Evolutionary conservation across 345 rosid species (phyloP), one percentile per base, ranked within the genome.

Genomic region (Excoecaria agallocha): DNA sequence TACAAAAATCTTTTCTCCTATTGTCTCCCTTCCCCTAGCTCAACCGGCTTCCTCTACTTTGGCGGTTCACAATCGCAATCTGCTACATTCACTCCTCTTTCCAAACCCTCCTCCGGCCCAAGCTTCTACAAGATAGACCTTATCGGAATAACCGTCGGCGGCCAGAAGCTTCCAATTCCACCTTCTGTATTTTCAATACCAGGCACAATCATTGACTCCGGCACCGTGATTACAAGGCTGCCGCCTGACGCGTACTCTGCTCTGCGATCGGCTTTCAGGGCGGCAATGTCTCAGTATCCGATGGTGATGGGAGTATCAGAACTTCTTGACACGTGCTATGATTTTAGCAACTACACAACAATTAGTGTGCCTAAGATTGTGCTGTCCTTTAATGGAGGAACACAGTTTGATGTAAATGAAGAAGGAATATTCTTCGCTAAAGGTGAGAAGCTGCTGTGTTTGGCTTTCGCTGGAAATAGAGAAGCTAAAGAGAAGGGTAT

Each of bases 181-280:
- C 12, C 84, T 0, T 78, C 93, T 0, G 79, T 84, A 0, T 89
- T 93, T 77, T 71, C 89, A 0, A 61, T 76, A 0, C 76, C 85
- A n/a, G 89, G 92, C 1, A 81, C 89, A 6, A 65, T 93, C 37
- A 93, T 93, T 25, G 98, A 93, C 75, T 91, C 98, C 0, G 97
- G 95, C 49, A 91, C 98, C 2, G 93, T 93, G 45, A 91, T 93
- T 70, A 80, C 92, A 1, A 88, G 98, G 6, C 81, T 93, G 66
- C 94, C 93, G 7, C 89, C 91, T 0, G 81, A 79, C 0, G 94
- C 87, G 0, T 93, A 93, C 81, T 64, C 88, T 0, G 86, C 89
- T 4, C 16, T 93, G 35, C 52, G 77, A 1, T 41, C 79, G 12
- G 76, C 89, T 24, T 91, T 93, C 71, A 75, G 79, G 76, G 74